Base-by-base conservation (phyloP, 345 rosid genomes). In the Acer campestre region DNA sequence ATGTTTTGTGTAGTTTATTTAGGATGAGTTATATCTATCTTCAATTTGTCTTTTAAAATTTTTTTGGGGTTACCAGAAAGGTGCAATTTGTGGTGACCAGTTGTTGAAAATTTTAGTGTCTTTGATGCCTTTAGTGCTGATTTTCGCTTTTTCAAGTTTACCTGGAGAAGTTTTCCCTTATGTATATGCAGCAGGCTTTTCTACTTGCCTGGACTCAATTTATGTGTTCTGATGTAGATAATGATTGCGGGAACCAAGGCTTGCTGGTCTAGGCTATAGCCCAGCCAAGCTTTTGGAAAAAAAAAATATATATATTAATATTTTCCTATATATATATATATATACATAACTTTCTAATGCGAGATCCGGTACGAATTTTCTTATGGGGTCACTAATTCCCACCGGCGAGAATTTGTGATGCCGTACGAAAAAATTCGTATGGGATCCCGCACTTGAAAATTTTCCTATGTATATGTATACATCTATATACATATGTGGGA, bases 101-200 rank as follows among this genome's bases (percentile, higher is more conserved):
- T 73, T 9, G 38, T 23, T 0, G 40, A 27, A 70, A 48, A 2
- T 27, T 70, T 49, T 70, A 6, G 23, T 1, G 48, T 44, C 67
- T 73, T 40, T 44, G 68, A 7, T 61, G 44, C 29, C 31, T 29
- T 63, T 14, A 20, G n/a, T 29, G 13, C 56, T 63, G 70, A 63
- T 38, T 27, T 27, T 62, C 49, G 25, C 23, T 4, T 62, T 25
- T 62, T 23, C 68, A 10, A 62, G 76, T 42, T 73, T 44, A 16
- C 68, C 29, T 38, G 58, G 27, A 27, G 68, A 61, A 74, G 77
- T 63, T 25, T 62, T 42, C 23, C 68, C 40, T 9, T 46, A 17
- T 46, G 55, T 4, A 44, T 61, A 23, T 13, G 51, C 7, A 9
- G 59, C 16, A 74, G 59, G 10, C 8, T 18, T 48, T 46, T 42